Evolutionary conservation across 2,329 filamentous ascomycete species (phyloP).

Genomic region (Sclerotinia borealis): DNA sequence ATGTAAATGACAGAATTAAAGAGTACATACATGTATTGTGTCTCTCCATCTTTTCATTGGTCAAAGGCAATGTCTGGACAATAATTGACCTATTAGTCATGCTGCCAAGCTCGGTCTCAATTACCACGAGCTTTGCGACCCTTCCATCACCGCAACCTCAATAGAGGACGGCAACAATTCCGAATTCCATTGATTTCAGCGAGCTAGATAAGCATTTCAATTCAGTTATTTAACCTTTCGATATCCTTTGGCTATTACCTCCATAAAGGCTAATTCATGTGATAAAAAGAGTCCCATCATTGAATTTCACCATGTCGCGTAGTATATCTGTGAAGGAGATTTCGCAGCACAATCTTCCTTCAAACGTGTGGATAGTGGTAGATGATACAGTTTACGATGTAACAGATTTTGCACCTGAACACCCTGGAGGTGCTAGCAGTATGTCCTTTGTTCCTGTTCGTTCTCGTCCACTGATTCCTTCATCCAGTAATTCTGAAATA

Average conservation of each 20-base stretch:
- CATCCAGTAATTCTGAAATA: slow-evolving; percentile 41
- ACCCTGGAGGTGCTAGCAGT: slow-evolving; percentile 54
- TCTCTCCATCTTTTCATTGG: too few relatives aligned
- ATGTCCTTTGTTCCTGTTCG: slow-evolving; percentile 22
- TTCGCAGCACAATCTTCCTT: slow-evolving; percentile 41
- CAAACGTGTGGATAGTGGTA: slow-evolving; percentile 62
- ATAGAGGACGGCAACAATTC: background rate
- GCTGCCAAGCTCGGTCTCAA: slow-evolving; percentile 5
- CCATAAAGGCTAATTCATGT: background rate
- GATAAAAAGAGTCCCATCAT: background rate
- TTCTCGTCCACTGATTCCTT: background rate
- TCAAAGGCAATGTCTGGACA: background rate
- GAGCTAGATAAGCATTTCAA: background rate
- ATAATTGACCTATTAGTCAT: background rate
- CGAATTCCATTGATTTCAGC: background rate
- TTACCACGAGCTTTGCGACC: slow-evolving; percentile 1
- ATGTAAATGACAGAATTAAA: background rate
- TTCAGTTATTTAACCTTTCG: background rate
- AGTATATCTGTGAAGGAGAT: slow-evolving; percentile 40
- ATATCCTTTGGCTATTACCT: background rate
- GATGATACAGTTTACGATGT: slow-evolving; percentile 63
- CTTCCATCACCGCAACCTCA: background rate
- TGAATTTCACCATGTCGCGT: slow-evolving; percentile 17
- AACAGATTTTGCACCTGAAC: slow-evolving; percentile 57
- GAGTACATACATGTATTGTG: background rate